Evolutionary conservation across 208 protist genomes (phyloP).

Genomic region (Porcisia hertigi): DNA sequence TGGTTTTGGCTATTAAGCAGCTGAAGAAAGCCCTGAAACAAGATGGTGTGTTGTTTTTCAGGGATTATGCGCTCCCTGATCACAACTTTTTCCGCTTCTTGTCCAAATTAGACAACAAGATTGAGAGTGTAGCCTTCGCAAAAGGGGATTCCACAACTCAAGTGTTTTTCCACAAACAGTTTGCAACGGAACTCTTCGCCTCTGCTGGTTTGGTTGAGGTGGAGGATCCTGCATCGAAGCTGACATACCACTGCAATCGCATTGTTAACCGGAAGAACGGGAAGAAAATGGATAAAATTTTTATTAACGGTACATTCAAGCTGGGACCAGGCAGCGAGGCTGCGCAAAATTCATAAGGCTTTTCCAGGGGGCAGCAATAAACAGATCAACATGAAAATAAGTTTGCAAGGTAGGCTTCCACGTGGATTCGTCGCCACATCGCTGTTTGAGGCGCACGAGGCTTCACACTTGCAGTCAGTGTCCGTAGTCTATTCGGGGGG

Average conservation of each 20-base stretch:
- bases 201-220: slow-evolving; percentile 49
- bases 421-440: background rate
- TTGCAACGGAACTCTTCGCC: slow-evolving; percentile 42
- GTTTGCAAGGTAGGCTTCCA: too few relatives aligned
- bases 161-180: slow-evolving; percentile 75
- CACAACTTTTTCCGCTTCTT: slow-evolving; percentile 85
- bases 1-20: slow-evolving; percentile 53
- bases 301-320: slow-evolving; percentile 81
- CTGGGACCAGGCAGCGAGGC: background rate
- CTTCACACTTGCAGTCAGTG: too few relatives aligned
- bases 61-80: slow-evolving; percentile 79
- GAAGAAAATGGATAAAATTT: slow-evolving; percentile 87
- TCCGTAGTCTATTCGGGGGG: too few relatives aligned
- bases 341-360: background rate
- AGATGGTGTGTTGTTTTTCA: slow-evolving; percentile 59
- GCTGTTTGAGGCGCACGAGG: too few relatives aligned
- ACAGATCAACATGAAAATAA: background rate
- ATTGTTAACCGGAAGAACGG: slow-evolving; percentile 85
- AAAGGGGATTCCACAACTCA: slow-evolving; percentile 81
- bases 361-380: background rate
- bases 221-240: slow-evolving; percentile 20
- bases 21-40: slow-evolving; percentile 45
- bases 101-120: slow-evolving; percentile 37
- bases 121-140: slow-evolving; percentile 36
- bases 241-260: slow-evolving; percentile 82